Evolutionary conservation across 345 rosid genomes (phyloP).

Genomic region (Eucalyptus fibrosa): DNA sequence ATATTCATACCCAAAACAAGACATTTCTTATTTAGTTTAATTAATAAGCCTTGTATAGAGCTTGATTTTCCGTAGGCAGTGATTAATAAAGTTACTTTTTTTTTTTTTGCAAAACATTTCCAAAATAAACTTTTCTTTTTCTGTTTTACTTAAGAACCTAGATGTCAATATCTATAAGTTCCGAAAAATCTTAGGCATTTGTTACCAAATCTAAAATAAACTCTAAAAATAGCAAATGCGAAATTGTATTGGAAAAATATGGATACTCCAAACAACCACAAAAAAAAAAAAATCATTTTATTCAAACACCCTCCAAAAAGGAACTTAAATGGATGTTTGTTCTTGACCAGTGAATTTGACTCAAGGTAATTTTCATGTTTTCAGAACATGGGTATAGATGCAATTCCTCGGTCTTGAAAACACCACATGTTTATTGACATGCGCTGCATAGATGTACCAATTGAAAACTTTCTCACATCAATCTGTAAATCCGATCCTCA

Average conservation of each 20-base stretch:
- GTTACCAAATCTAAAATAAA: no score
- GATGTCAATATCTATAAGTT: background rate
- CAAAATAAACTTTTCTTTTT: background rate
- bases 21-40: background rate
- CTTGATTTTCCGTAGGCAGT: background rate
- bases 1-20: background rate
- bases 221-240: background rate
- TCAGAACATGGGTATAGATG: background rate
- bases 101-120: background rate
- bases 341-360: background rate
- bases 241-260: background rate
- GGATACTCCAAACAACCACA: background rate
- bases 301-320: background rate
- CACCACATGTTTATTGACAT: background rate
- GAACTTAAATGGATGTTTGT: background rate
- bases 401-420: background rate
- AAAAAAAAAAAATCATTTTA: no score
- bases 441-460: accelerated
- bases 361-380: no score
- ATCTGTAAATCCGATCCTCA: background rate
- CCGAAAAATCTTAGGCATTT: background rate
- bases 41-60: background rate
- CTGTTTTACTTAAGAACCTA: background rate
- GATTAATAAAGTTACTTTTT: background rate
- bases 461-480: background rate